Percentiles rank a stretch among this genome's conserved stretches.
Conservation (phyloP, 2,329 filamentous ascomycete genomes). For the Davidsoniella eucalypti region DNA sequence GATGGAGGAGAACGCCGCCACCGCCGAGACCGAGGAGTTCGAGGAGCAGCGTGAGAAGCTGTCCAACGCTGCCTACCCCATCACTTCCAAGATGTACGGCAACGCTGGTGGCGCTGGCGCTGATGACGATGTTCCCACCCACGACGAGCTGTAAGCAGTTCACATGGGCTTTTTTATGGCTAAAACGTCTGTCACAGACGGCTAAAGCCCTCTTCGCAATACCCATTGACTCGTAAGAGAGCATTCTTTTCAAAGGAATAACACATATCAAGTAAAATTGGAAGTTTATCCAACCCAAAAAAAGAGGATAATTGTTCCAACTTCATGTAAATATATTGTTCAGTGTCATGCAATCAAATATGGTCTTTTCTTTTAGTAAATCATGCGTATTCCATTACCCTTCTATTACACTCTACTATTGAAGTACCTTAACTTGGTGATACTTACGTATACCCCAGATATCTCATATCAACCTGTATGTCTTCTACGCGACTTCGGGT, state of each 20-base stretch:
- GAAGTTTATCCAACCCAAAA: neutral
- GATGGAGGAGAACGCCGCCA: slow-evolving; percentile 86
- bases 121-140: slow-evolving; percentile 55
- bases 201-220: neutral
- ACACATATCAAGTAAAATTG: neutral
- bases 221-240: slow-evolving; percentile 14
- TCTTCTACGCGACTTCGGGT: too few relatives aligned
- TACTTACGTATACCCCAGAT: too few relatives aligned
- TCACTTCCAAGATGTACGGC: slow-evolving; percentile 92
- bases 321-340: too few relatives aligned
- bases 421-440: too few relatives aligned
- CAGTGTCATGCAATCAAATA: neutral
- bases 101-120: slow-evolving; percentile 44
- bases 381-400: too few relatives aligned
- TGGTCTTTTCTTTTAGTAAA: neutral
- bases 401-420: too few relatives aligned
- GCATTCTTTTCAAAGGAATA: neutral
- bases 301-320: too few relatives aligned
- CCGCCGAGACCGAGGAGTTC: slow-evolving; percentile 81
- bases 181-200: neutral
- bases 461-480: too few relatives aligned
- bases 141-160: slow-evolving; percentile 61
- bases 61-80: slow-evolving; percentile 89
- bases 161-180: neutral
- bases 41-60: slow-evolving; percentile 99